phyloP scores from a whole-genome alignment of 176 grass and related monocot species.

The Bonia amplexicaulis region DNA sequence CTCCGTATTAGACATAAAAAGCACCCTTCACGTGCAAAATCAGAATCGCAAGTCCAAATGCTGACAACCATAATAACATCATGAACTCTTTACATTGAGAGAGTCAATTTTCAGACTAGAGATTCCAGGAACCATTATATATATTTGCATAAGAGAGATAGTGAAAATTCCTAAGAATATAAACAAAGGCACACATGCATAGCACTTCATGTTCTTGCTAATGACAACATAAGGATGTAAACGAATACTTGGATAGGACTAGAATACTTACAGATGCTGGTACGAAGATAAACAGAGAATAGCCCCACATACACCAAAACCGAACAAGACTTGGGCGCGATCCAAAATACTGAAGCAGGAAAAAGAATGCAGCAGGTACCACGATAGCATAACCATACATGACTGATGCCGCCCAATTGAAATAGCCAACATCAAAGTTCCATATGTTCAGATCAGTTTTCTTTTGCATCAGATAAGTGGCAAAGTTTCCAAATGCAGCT shows the following conservation, averaged over 20 bases:
- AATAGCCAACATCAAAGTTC: slow-evolving; percentile 88
- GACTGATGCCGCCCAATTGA: slow-evolving; percentile 85
- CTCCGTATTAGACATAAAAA: slow-evolving; percentile 11
- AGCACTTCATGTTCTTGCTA: slow-evolving; percentile 6
- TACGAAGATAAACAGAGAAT: slow-evolving; percentile 91
- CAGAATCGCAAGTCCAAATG: neutral
- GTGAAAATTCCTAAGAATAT: neutral
- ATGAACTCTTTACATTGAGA: slow-evolving; percentile 1
- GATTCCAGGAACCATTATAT: neutral
- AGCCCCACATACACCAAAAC: slow-evolving; percentile 98
- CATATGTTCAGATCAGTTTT: slow-evolving; percentile 57
- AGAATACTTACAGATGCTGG: slow-evolving; percentile 76
- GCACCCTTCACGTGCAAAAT: neutral
- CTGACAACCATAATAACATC: neutral
- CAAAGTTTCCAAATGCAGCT: slow-evolving; percentile 72
- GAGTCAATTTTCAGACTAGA: neutral
- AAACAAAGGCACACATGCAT: neutral
- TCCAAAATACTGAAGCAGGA: slow-evolving; percentile 93
- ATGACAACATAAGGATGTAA: slow-evolving; percentile 2
- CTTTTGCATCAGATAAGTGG: slow-evolving; percentile 75
- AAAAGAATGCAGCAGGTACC: slow-evolving; percentile 76
- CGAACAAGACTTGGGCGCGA: slow-evolving; percentile 58
- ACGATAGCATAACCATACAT: slow-evolving; percentile 82
- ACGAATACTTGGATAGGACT: neutral
- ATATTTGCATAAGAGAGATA: neutral